Base-by-base conservation (phyloP, 1,284 basidiomycete genomes). In the Mixia osmundae region DNA sequence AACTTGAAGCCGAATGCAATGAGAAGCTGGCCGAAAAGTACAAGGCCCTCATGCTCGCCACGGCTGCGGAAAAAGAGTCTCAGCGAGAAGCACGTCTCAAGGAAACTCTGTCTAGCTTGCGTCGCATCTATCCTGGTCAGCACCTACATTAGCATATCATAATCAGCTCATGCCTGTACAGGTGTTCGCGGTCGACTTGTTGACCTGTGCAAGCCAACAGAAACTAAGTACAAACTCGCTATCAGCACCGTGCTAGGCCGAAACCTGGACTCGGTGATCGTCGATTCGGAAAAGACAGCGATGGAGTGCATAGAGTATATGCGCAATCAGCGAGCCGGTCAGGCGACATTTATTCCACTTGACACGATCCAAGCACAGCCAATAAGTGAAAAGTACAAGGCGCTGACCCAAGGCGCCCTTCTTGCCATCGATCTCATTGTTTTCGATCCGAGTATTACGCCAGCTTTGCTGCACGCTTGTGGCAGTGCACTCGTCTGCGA, bases 271-370 rank as follows among this genome's bases (percentile, higher is more conserved):
- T 78, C 87, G 2, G 71, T 99, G 38, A 78, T 99, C 2, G 87
- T 97, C 1, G 87, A 95, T 50, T 73, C 82, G 48, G 85, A 97
- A 61, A 82, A 79, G 58, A 87, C 80, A 0, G 91, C 83, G 2
- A 91, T 95, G 44, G 82, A 89, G 50, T 97, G 91, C 57, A 94
- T 97, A 50, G 51, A 87, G 75, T 97, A 94, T 56, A 71, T 99
- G 66, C 76, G 83, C 43, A 83, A 77, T 50, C 83, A 94, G 57
- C 76, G 87, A 23, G 72, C 76, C 0, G 89, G 89, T 2, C 80
- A 85, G 57, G 85, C 85, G 5, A 97, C 89, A 0, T 97, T 97
- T 60, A 75, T 97, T 34, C 91, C 91, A 0, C 72, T 99, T 9
- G 89, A 97, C 55, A 87, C 80, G 1, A 87, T 97, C 46, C 78